A percentile compares a stretch with the other conserved stretches of the same genome.
Evolutionary conservation across 1,284 basidiomycete genomes (phyloP).

Genomic region (Serendipita sp.): DNA sequence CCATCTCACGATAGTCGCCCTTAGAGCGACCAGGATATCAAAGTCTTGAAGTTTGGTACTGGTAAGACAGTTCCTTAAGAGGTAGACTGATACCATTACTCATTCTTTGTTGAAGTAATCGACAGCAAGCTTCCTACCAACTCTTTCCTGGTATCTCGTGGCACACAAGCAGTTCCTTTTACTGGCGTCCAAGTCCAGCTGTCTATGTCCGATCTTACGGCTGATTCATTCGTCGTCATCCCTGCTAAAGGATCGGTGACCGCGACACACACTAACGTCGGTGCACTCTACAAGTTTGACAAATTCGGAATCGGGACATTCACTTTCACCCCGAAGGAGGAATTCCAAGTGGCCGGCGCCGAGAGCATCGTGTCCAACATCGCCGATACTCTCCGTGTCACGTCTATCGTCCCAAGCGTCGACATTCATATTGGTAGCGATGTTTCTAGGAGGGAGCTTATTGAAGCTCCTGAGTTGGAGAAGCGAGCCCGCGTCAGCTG

Average conservation of each 20-base stretch:
- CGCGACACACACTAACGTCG: neutral
- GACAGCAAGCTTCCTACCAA: constrained; percentile 30
- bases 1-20: neutral
- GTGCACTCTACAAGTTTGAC: constrained; percentile 17
- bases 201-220: constrained; percentile 23
- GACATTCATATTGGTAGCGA: constrained; percentile 16
- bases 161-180: constrained; percentile 24
- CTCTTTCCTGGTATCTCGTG: constrained; percentile 31
- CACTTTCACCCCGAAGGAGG: constrained; percentile 11
- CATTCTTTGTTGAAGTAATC: constrained; percentile 19
- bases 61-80: neutral
- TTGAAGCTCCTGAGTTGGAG: neutral
- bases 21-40: constrained; percentile 19
- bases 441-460: constrained; percentile 14
- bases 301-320: constrained; percentile 15
- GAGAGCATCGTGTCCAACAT: constrained; percentile 3
- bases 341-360: constrained; percentile 15
- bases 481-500: constrained; percentile 18
- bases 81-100: neutral
- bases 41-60: constrained; percentile 10
- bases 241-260: constrained; percentile 12
- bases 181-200: constrained; percentile 29
- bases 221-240: constrained; percentile 28
- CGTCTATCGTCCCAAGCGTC: constrained; percentile 12
- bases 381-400: constrained; percentile 13